These are phyloP conservation scores for Wickerhamiella nectarea DNA, from an alignment of 805 yeast genomes.

Conservation along the genomic window DNA sequence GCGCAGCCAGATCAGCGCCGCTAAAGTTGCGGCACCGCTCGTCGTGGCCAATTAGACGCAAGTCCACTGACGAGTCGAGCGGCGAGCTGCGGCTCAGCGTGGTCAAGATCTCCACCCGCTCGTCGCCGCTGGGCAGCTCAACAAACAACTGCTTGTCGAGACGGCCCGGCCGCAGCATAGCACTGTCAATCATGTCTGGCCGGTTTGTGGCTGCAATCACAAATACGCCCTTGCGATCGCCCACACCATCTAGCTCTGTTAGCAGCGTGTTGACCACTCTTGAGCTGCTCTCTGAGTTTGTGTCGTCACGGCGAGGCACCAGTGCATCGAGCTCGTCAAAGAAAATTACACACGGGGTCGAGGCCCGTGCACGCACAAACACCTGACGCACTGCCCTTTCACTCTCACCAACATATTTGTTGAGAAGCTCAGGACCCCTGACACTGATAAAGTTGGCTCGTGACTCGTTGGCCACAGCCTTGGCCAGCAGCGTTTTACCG, in stretches of 20 bases:
- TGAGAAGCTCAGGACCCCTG: conserved; percentile 87
- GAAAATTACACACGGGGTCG: conserved; percentile 86
- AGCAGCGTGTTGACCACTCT: conserved; percentile 88
- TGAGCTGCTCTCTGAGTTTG: conserved; percentile 77
- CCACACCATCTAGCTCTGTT: conserved; percentile 89
- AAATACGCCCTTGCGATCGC: conserved; percentile 82
- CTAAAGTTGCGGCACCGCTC: conserved; percentile 77
- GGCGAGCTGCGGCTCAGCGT: conserved; percentile 74
- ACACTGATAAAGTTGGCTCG: conserved; percentile 92
- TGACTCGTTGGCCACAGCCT: conserved; percentile 96
- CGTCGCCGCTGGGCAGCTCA: conserved; percentile 69
- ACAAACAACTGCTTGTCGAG: conserved; percentile 85
- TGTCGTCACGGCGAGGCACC: conserved; percentile 84
- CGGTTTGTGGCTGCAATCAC: conserved; percentile 95
- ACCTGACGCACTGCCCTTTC: conserved; percentile 91
- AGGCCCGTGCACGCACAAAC: conserved; percentile 80
- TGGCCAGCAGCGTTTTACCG: conserved; percentile 91
- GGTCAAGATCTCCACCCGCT: conserved; percentile 66
- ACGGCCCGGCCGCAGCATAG: conserved; percentile 95
- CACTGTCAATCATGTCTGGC: conserved; percentile 97
- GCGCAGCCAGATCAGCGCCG: conserved; percentile 90
- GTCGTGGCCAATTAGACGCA: conserved; percentile 51
- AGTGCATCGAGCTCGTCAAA: conserved; percentile 94
- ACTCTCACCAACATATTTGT: conserved; percentile 92
- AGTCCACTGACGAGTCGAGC: conserved; percentile 44